Evolutionary conservation across 495 filamentous ascomycete species (phyloP).

Genomic region (Rhizodiscina lignyota): DNA sequence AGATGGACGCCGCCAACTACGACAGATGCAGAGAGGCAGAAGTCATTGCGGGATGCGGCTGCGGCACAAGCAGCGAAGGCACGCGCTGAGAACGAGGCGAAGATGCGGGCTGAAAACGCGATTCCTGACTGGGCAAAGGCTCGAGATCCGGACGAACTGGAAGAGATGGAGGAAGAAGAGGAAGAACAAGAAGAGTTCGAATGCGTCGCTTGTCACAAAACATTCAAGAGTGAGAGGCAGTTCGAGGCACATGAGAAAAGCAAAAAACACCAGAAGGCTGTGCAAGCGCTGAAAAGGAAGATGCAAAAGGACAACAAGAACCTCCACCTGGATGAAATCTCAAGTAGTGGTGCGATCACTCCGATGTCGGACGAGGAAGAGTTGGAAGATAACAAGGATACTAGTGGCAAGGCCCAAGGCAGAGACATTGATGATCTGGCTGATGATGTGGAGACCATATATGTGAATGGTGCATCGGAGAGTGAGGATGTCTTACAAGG

Average conservation of each 20-base stretch:
- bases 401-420: constrained; percentile 3
- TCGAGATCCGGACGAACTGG: constrained; percentile 35
- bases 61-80: constrained; percentile 73
- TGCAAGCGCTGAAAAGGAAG: constrained; percentile 59
- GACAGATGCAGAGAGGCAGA: constrained; percentile 66
- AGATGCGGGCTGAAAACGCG: constrained; percentile 33
- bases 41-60: constrained; percentile 57
- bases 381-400: constrained; percentile 1
- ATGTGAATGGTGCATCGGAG: too few relatives aligned
- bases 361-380: constrained; percentile 6
- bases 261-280: constrained; percentile 82
- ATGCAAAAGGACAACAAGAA: constrained; percentile 63
- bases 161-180: constrained; percentile 34
- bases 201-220: constrained; percentile 84
- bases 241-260: constrained; percentile 88
- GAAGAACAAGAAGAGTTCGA: constrained; percentile 48
- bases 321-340: constrained; percentile 32
- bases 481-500: neutral
- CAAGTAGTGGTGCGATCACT: constrained; percentile 14
- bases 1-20: constrained; percentile 47
- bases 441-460: constrained; percentile 1
- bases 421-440: constrained; percentile 9
- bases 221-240: constrained; percentile 85
- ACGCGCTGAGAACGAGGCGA: constrained; percentile 64
- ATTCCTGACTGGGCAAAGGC: constrained; percentile 67